These are phyloP conservation scores for Paecilomyces formosus DNA, from an alignment of 2,329 filamentous ascomycete species.

Conservation along the genomic window DNA sequence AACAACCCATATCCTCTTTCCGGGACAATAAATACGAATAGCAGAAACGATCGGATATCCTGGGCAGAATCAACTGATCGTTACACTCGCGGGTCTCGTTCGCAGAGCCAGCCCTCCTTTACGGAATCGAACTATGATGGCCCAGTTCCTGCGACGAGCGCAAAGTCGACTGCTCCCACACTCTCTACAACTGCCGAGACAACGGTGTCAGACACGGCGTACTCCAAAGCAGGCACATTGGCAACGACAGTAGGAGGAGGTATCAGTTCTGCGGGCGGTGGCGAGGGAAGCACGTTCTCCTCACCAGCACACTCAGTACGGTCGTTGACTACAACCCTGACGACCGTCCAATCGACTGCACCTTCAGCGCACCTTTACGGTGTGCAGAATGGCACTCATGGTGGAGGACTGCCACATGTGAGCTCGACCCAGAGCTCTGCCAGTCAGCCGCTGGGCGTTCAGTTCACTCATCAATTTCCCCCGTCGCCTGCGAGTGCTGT, in stretches of 20 bases:
- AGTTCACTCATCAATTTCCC: conserved; percentile 56
- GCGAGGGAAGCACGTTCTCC: conserved; percentile 59
- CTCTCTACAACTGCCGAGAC: conserved; percentile 77
- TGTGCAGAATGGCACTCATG: conserved; percentile 17
- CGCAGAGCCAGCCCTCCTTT: conserved; percentile 52
- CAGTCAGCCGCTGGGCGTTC: conserved; percentile 31
- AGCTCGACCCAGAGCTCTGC: conserved; percentile 30
- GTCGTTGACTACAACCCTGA: conserved; percentile 58
- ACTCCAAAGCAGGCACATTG: conserved; percentile 74
- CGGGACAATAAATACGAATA: conserved; percentile 47
- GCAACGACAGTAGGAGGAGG: conserved; percentile 59
- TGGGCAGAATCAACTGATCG: conserved; percentile 45
- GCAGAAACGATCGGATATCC: conserved; percentile 40
- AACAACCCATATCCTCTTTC: conserved; percentile 93
- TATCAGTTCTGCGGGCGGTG: conserved; percentile 57
- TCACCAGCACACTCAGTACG: conserved; percentile 59
- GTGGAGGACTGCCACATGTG: conserved; percentile 24
- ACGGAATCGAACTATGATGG: conserved; percentile 55
- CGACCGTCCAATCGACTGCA: conserved; percentile 57
- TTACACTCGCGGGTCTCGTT: conserved; percentile 48
- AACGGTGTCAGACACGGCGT: conserved; percentile 63
- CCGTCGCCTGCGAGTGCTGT: conserved; percentile 53
- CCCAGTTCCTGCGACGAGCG: conserved; percentile 54
- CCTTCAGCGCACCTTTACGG: conserved; percentile 42
- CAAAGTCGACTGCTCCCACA: conserved; percentile 69